Evolutionary conservation across 1,284 basidiomycete species (phyloP).

Genomic region (Naganishia sp.): DNA sequence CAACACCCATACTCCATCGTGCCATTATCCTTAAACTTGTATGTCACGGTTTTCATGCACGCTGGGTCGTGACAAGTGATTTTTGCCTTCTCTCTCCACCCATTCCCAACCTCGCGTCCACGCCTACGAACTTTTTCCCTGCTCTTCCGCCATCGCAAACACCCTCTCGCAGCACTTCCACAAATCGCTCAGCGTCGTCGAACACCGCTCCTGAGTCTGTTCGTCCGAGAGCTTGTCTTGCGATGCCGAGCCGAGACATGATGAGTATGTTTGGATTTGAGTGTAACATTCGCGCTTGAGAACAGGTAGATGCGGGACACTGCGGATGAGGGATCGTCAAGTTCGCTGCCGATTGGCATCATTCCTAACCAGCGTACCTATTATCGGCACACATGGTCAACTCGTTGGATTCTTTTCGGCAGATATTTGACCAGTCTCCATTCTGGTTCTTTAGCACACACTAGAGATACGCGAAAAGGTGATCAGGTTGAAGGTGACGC

Average conservation of each 20-base stretch:
- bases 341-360: background rate
- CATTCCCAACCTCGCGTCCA: no score
- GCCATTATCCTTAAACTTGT: background rate
- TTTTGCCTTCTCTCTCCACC: no score
- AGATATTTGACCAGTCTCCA: conserved; percentile 48
- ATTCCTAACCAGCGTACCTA: conserved; percentile 36
- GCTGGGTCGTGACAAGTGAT: no score
- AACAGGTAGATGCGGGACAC: conserved; percentile 48
- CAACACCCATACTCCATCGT: no score
- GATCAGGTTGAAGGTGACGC: conserved; percentile 4
- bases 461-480: conserved; percentile 29
- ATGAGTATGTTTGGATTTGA: conserved; percentile 44
- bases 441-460: conserved; percentile 48
- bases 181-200: conserved; percentile 42
- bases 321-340: conserved; percentile 14
- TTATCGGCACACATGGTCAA: conserved; percentile 49
- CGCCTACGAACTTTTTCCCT: conserved; percentile 30
- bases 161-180: conserved; percentile 50
- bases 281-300: conserved; percentile 45
- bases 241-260: conserved; percentile 44
- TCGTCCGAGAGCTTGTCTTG: conserved; percentile 38
- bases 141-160: conserved; percentile 36
- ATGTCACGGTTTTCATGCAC: background rate
- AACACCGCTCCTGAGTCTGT: conserved; percentile 42
- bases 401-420: conserved; percentile 43